Percentiles rank a stretch among this genome's conserved stretches.
Conservation (phyloP, 1,284 basidiomycete species). For the Lentinula novae-zelandiae region DNA sequence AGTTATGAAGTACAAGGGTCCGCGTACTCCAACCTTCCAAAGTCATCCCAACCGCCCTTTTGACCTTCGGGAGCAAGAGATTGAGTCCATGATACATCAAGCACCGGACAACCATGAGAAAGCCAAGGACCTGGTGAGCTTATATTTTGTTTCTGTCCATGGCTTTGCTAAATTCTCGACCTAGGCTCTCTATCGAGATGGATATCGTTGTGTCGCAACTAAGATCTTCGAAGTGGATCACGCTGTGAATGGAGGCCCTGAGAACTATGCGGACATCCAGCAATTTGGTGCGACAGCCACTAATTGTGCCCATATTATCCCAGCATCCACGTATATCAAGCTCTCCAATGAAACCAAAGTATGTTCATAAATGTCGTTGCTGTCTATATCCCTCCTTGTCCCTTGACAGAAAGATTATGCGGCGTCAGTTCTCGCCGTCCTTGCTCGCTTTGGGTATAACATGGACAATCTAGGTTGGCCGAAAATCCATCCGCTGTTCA, state of each 20-base stretch:
- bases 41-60: neutral
- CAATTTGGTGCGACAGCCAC: neutral
- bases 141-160: neutral
- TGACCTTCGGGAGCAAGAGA: neutral
- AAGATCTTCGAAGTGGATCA: neutral
- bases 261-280: slow-evolving; percentile 9
- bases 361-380: neutral
- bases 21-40: neutral
- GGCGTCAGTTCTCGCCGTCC: neutral
- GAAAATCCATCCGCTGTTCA: slow-evolving; percentile 26
- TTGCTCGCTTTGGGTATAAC: neutral
- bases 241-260: neutral
- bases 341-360: neutral
- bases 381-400: neutral
- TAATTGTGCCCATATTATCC: slow-evolving; percentile 9
- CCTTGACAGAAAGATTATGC: slow-evolving; percentile 1
- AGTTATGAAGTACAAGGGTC: slow-evolving; percentile 5
- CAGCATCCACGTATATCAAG: slow-evolving; percentile 6
- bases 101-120: neutral
- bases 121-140: slow-evolving; percentile 7
- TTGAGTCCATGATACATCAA: neutral
- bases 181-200: slow-evolving; percentile 27
- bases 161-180: neutral
- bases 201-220: slow-evolving; percentile 25
- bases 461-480: slow-evolving; percentile 21